These are phyloP conservation scores for Lanmaoa pseudosensibilis DNA, from an alignment of 768 basidiomycete genomes.

Conservation along the genomic window DNA sequence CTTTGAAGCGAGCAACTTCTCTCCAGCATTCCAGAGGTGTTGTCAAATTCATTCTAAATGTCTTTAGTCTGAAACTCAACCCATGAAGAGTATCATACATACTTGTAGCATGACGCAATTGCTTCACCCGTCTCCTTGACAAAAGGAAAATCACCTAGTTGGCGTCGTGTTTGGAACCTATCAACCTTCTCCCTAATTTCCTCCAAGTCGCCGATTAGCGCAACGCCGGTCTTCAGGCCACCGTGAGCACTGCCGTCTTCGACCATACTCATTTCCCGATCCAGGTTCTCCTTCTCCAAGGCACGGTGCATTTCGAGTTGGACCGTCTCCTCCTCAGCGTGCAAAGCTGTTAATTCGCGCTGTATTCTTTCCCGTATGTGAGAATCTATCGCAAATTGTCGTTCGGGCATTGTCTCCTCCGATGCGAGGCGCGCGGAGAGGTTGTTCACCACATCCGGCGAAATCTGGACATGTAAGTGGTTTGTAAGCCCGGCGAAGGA, in stretches of 20 bases:
- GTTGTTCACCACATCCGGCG: conserved; percentile 78
- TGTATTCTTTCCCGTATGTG: conserved; percentile 73
- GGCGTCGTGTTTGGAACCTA: conserved; percentile 58
- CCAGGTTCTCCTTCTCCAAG: conserved; percentile 85
- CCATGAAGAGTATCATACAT: conserved; percentile 1
- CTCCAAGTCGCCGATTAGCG: conserved; percentile 72
- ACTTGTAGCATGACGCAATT: conserved; percentile 78
- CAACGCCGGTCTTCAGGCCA: conserved; percentile 55
- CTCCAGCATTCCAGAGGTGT: conserved; percentile 73
- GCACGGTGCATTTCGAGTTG: conserved; percentile 72
- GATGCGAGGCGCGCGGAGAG: conserved; percentile 66
- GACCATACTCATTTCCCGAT: conserved; percentile 62
- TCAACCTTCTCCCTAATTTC: conserved; percentile 73
- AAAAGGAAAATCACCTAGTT: conserved; percentile 53
- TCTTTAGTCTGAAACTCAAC: background rate
- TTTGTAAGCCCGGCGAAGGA: background rate
- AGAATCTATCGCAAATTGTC: conserved; percentile 72
- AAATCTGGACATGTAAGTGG: conserved; percentile 54
- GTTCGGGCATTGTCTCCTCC: conserved; percentile 59
- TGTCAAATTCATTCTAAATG: conserved; percentile 39
- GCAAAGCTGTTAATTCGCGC: conserved; percentile 63
- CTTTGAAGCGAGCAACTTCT: conserved; percentile 69
- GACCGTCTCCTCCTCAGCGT: conserved; percentile 67
- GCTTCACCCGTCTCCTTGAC: conserved; percentile 58
- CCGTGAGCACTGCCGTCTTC: conserved; percentile 42